Conservation (phyloP, 768 basidiomycete species). For the Boletus sp. region DNA sequence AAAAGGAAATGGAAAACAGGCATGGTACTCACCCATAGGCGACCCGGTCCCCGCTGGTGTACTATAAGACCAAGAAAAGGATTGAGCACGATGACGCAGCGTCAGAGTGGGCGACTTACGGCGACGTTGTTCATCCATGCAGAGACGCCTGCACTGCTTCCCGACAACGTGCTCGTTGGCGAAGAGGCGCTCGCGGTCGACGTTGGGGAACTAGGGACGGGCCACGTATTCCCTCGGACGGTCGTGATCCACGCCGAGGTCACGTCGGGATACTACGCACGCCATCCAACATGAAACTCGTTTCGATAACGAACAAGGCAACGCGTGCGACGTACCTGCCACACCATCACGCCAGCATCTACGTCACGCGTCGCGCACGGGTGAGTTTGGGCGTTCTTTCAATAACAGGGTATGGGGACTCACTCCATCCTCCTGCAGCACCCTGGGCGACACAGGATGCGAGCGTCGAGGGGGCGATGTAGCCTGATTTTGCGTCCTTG, state of each 20-base stretch:
- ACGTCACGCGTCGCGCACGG: background rate
- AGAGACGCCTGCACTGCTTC: no score
- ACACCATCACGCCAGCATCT: no score
- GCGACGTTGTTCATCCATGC: no score
- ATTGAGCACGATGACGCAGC: no score
- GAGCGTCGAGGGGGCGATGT: conserved; percentile 57
- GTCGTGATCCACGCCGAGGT: conserved; percentile 39
- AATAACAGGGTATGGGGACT: conserved; percentile 24
- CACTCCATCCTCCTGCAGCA: conserved; percentile 65
- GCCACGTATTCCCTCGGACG: conserved; percentile 29
- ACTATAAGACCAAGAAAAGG: no score
- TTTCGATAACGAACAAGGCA: background rate
- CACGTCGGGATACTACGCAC: conserved; percentile 37
- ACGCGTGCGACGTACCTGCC: background rate
- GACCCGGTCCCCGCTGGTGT: no score
- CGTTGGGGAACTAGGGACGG: no score
- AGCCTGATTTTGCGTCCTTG: conserved; percentile 48
- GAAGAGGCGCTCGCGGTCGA: no score
- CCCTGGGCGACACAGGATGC: conserved; percentile 61
- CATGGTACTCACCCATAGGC: no score
- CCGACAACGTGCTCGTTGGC: no score
- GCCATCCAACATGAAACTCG: background rate
- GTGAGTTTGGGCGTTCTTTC: background rate
- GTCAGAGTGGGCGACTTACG: no score
- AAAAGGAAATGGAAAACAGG: no score